Evolutionary conservation across 176 grass and related monocot genomes (phyloP).

Genomic region (Calamus simplicifolius): DNA sequence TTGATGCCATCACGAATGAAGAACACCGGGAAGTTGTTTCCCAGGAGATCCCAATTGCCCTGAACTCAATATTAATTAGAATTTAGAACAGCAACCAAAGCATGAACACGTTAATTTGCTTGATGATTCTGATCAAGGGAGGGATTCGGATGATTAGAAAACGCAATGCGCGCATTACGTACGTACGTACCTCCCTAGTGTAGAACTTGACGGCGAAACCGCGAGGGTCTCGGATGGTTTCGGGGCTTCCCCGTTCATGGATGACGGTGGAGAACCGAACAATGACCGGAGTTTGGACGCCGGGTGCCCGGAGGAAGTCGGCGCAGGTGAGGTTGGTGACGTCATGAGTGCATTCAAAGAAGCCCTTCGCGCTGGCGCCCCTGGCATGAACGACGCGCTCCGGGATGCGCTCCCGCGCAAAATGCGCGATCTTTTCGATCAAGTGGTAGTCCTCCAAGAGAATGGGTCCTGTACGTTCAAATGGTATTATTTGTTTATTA

Average conservation of each 20-base stretch:
- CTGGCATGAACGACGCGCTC: conserved; percentile 83
- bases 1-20: conserved; percentile 94
- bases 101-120: not conserved
- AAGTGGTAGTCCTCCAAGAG: conserved; percentile 86
- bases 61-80: conserved; percentile 1
- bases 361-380: conserved; percentile 78
- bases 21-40: conserved; percentile 96
- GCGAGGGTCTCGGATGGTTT: conserved; percentile 88
- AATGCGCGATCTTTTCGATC: conserved; percentile 76
- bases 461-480: conserved; percentile 39
- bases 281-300: conserved; percentile 46
- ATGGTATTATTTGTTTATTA: not conserved
- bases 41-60: conserved; percentile 86
- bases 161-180: not conserved
- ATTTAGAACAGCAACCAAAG: not conserved
- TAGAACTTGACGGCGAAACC: conserved; percentile 97
- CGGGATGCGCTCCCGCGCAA: conserved; percentile 80
- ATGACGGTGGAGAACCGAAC: conserved; percentile 91
- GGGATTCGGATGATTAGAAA: too few relatives aligned
- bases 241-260: conserved; percentile 76
- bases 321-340: conserved; percentile 57
- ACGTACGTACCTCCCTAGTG: conserved; percentile 68
- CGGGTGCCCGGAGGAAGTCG: conserved; percentile 71
- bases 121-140: too few relatives aligned
- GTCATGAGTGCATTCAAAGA: conserved; percentile 85